Evolutionary conservation across 2,329 filamentous ascomycete genomes (phyloP).

Genomic region (Aspergillus fijiensis): DNA sequence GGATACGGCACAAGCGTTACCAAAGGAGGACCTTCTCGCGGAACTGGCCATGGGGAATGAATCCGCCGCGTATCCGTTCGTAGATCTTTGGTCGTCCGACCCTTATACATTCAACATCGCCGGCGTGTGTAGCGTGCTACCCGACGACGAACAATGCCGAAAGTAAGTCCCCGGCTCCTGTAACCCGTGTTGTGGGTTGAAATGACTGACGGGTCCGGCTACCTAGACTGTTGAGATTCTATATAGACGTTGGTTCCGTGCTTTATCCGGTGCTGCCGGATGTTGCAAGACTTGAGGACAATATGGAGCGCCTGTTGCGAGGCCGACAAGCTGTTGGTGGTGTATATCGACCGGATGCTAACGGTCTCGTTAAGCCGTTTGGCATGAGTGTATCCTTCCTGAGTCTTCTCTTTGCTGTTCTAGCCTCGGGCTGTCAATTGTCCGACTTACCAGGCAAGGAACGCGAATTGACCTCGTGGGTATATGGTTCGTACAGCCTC

Average conservation of each 20-base stretch:
- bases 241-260: conserved; percentile 56
- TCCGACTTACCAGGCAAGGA: conserved; percentile 57
- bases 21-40: conserved; percentile 59
- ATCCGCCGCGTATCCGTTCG: conserved; percentile 60
- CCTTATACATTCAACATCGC: conserved; percentile 55
- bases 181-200: background rate
- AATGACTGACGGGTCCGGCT: conserved; percentile 1
- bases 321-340: conserved; percentile 47
- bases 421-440: conserved; percentile 62
- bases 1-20: conserved; percentile 49
- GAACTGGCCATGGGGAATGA: conserved; percentile 62
- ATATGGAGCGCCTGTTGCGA: conserved; percentile 53
- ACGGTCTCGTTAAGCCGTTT: conserved; percentile 55
- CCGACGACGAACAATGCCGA: conserved; percentile 54
- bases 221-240: conserved; percentile 52
- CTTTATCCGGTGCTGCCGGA: conserved; percentile 59
- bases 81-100: conserved; percentile 63
- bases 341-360: conserved; percentile 43
- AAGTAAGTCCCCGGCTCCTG: conserved; percentile 21
- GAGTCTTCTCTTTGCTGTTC: conserved; percentile 60
- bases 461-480: conserved; percentile 62
- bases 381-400: conserved; percentile 60
- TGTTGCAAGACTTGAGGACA: conserved; percentile 50
- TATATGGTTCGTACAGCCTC: conserved; percentile 51
- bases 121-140: conserved; percentile 57